Conservation (phyloP, 225 moss, liverwort and hornwort species). For the Polytrichum formosum region DNA sequence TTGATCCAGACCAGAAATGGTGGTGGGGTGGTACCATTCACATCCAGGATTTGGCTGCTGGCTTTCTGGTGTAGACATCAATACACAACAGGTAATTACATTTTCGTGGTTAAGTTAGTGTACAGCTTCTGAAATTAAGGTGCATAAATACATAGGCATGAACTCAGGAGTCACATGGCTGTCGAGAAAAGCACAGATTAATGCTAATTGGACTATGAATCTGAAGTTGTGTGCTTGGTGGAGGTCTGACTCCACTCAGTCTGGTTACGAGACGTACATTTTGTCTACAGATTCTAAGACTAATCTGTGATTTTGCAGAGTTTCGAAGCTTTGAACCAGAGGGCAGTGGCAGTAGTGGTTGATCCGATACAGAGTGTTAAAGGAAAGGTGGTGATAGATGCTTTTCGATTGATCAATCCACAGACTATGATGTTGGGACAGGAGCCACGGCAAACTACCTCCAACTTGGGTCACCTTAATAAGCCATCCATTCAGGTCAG, state of each 20-base stretch:
- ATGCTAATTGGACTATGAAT: too few relatives aligned
- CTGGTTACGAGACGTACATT: too few relatives aligned
- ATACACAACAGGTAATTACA: slow-evolving; percentile 77
- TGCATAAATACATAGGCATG: too few relatives aligned
- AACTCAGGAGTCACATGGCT: too few relatives aligned
- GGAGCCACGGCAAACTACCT: slow-evolving; percentile 96
- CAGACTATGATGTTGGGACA: slow-evolving; percentile 99
- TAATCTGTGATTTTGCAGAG: slow-evolving; percentile 42
- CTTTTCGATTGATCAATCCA: slow-evolving; percentile 95
- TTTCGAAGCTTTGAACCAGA: slow-evolving; percentile 90
- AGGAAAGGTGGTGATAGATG: slow-evolving; percentile 95
- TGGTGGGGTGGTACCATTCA: slow-evolving; percentile 98
- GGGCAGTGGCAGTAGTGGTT: slow-evolving; percentile 94
- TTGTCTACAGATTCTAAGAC: neutral
- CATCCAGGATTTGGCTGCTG: slow-evolving; percentile 99
- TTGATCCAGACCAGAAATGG: slow-evolving; percentile 84
- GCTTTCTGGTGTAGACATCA: slow-evolving; percentile 97
- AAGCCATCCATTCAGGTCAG: slow-evolving; percentile 93
- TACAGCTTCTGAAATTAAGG: too few relatives aligned
- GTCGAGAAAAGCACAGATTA: too few relatives aligned
- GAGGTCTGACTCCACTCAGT: too few relatives aligned
- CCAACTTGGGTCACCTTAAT: slow-evolving; percentile 88
- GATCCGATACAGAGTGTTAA: slow-evolving; percentile 99
- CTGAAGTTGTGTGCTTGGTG: too few relatives aligned
- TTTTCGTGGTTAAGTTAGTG: too few relatives aligned